These are phyloP conservation scores for Pulveroboletus sp. DNA, from an alignment of 768 basidiomycete genomes.

Conservation along the genomic window DNA sequence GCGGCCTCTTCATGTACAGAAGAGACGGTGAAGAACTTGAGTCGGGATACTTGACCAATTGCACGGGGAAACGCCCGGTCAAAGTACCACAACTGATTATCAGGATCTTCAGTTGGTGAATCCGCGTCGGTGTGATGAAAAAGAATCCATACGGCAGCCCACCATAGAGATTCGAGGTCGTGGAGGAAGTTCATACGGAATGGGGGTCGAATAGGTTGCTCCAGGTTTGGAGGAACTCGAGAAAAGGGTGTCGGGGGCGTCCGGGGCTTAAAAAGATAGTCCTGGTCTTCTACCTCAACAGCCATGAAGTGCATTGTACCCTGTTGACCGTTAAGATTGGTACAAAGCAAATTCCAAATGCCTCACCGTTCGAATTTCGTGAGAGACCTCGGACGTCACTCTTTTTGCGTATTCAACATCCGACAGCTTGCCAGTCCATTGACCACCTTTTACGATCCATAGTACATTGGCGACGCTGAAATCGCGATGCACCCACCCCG, in stretches of 20 bases:
- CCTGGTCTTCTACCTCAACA: background rate
- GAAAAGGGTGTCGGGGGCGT: no score
- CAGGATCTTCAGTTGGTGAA: background rate
- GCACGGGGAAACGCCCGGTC: background rate
- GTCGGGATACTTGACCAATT: background rate
- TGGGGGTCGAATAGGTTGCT: background rate
- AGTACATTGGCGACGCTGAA: no score
- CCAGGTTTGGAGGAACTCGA: no score
- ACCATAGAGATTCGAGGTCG: slow-evolving; percentile 15
- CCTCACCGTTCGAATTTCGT: no score
- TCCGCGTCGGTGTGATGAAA: background rate
- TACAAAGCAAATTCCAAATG: no score
- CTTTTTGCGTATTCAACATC: no score
- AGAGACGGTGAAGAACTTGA: background rate
- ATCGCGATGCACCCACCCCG: no score
- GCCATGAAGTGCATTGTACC: no score
- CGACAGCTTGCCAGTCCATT: no score
- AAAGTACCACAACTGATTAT: background rate
- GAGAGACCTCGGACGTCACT: no score
- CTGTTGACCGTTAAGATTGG: no score
- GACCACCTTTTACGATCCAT: no score
- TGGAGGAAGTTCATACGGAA: slow-evolving; percentile 16
- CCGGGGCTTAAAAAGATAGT: background rate
- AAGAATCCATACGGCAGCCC: slow-evolving; percentile 7
- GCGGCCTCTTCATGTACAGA: background rate